A percentile compares a stretch with the other conserved stretches of the same genome.
Evolutionary conservation across 768 basidiomycete species (phyloP).

Genomic region (Lactarius quietus): DNA sequence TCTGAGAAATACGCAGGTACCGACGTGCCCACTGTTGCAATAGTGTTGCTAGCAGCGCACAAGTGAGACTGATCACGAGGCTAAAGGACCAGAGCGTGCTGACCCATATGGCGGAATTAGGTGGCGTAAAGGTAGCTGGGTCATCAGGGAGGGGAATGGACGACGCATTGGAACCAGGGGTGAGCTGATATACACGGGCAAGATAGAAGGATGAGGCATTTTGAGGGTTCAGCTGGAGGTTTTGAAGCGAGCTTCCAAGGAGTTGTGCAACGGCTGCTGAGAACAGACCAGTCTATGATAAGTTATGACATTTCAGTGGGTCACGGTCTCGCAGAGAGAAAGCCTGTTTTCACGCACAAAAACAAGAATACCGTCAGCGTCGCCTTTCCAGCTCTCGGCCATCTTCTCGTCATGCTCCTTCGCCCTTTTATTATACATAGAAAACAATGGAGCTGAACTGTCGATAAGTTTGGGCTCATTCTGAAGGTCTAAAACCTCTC

Average conservation of each 20-base stretch:
- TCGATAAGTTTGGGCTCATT: not conserved
- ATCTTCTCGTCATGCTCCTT: not conserved
- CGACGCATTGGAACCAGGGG: not conserved
- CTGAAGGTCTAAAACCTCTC: not conserved
- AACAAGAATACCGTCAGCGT: conserved; percentile 2
- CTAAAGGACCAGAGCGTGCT: not conserved
- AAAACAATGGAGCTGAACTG: not conserved
- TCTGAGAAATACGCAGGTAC: not conserved
- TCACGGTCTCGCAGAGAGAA: too few species aligned
- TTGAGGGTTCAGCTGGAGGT: not conserved
- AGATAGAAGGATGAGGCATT: not conserved
- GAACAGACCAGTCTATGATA: conserved; percentile 2
- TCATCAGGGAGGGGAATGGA: not conserved
- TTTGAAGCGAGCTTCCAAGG: not conserved
- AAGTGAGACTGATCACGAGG: not conserved
- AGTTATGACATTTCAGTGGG: too few species aligned
- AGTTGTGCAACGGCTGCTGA: not conserved
- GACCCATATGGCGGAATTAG: not conserved
- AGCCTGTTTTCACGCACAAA: not conserved
- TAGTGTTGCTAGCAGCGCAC: not conserved
- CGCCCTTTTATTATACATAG: not conserved
- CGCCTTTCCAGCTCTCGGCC: conserved; percentile 7
- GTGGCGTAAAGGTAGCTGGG: not conserved
- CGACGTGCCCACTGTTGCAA: not conserved
- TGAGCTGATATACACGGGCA: conserved; percentile 2